A percentile compares a stretch with the other conserved stretches of the same genome.
Evolutionary conservation across 164 flowering plant species (phyloP).

Genomic region (Piper betle): DNA sequence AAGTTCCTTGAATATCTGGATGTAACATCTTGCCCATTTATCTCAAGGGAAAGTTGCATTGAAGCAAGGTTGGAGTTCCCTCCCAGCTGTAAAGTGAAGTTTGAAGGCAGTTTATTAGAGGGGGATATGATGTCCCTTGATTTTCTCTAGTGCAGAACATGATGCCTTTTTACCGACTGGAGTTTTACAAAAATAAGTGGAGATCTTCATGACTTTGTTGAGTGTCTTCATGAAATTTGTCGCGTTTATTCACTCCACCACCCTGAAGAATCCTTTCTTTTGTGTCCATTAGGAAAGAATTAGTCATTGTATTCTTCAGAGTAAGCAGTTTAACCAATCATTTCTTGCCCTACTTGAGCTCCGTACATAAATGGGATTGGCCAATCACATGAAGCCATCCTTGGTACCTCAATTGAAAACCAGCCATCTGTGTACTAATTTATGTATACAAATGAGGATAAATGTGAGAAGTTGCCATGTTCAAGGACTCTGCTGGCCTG

Average conservation of each 20-base stretch:
- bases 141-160: constrained; percentile 1
- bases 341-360: not conserved
- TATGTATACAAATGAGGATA: no score
- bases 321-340: not conserved
- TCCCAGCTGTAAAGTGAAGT: constrained; percentile 57
- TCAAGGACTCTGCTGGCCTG: not conserved
- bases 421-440: no score
- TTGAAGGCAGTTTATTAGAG: constrained; percentile 45
- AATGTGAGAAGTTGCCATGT: not conserved
- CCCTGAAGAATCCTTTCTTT: constrained; percentile 24
- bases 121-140: constrained; percentile 21
- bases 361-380: no score
- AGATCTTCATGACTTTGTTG: constrained; percentile 26
- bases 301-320: not conserved
- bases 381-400: not conserved
- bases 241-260: constrained; percentile 33
- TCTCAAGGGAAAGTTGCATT: constrained; percentile 46
- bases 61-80: constrained; percentile 80
- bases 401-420: no score
- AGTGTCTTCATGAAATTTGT: constrained; percentile 19
- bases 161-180: not conserved
- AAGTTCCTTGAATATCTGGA: constrained; percentile 58
- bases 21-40: constrained; percentile 69
- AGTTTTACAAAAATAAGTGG: no score
- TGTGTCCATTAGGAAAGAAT: not conserved